Evolutionary conservation across 192 early-diverging fungal species (phyloP), one percentile per base, ranked within the genome.

Genomic region (Coemansia javaensis): DNA sequence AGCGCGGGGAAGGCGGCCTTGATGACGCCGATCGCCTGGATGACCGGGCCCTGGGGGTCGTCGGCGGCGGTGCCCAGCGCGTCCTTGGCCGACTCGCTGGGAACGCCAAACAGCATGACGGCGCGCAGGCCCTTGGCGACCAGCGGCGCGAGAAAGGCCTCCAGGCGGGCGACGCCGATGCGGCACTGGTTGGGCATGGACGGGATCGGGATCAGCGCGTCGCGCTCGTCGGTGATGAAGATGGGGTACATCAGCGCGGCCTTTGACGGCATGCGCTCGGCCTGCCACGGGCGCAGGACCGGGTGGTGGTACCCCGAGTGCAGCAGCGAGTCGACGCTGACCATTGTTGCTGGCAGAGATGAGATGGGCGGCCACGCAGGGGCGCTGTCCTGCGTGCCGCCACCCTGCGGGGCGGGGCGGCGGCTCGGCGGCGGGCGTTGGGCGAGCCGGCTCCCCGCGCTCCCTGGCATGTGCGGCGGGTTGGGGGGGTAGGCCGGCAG

Each of bases 81-180:
- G 70, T 98, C 93, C 80, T 82, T 88, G 62, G 65, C 55, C 20
- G 60, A 77, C 17, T 78, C 77, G 32, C 72, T 79, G 14, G 91
- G 91, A 15, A 99, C 94, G 38, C 96, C 96, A 70, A 99, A 99
- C 16, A 99, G 61, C 56, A 99, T 81, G 32, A 97, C 87, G 0
- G 86, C 79, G 47, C 66, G 71, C 34, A 99, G 80, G 13, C 96
- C 96, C 66, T 94, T 91, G 56, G 77, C 70, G 5, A 94, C 88
- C 22, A 99, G 75, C 41, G 94, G 93, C 4, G 28, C 79, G 43
- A 99, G 77, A 31, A 85, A 59, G 24, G 63, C 84, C 51, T 87
- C 77, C 18, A 99, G 79, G 11, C 81, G 78, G 53, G 89, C 83
- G 13, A 96, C 59, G 46, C 93, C 91, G 67, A 82, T 81, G 35